Conservation (phyloP, 768 basidiomycete genomes). For the Pulveroboletus ravenelii region DNA sequence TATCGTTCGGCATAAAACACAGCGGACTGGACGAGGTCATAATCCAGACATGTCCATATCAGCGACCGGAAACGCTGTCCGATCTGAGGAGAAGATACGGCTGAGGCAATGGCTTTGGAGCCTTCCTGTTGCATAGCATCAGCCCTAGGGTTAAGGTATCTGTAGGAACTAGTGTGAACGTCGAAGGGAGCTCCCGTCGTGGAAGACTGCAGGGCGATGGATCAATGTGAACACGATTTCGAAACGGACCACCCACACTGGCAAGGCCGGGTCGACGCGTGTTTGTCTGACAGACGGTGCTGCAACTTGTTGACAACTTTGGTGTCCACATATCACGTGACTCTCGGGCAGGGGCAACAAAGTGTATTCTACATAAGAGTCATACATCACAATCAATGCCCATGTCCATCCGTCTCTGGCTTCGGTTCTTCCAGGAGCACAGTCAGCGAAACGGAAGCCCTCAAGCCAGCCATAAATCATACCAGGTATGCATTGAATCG, state of each 20-base stretch:
- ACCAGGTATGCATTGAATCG: conserved; percentile 89
- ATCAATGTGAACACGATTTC: conserved; percentile 17
- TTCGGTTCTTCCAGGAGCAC: conserved; percentile 52
- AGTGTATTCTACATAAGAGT: conserved; percentile 3
- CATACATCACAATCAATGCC: conserved; percentile 45
- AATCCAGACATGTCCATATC: conserved; percentile 82
- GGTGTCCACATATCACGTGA: conserved; percentile 29
- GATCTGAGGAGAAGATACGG: conserved; percentile 51
- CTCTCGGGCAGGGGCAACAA: not conserved
- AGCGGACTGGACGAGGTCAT: conserved; percentile 71
- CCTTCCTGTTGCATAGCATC: conserved; percentile 55
- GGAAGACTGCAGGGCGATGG: conserved; percentile 1
- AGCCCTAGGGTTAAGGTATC: conserved; percentile 31
- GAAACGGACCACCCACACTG: conserved; percentile 15
- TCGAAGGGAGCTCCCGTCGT: conserved; percentile 10
- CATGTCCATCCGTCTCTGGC: conserved; percentile 68
- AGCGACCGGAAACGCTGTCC: conserved; percentile 66
- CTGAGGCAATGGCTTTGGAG: conserved; percentile 29
- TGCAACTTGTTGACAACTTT: conserved; percentile 17
- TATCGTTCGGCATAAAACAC: conserved; percentile 89
- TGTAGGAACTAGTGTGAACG: conserved; percentile 17
- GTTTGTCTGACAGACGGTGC: not conserved
- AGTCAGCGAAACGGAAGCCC: conserved; percentile 14
- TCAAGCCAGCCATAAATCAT: conserved; percentile 17
- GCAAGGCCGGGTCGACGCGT: conserved; percentile 17